Percentiles rank a stretch among this genome's conserved stretches.
Conservation (phyloP, 2,329 filamentous ascomycete genomes). For the Rhinocladiella mackenziei region DNA sequence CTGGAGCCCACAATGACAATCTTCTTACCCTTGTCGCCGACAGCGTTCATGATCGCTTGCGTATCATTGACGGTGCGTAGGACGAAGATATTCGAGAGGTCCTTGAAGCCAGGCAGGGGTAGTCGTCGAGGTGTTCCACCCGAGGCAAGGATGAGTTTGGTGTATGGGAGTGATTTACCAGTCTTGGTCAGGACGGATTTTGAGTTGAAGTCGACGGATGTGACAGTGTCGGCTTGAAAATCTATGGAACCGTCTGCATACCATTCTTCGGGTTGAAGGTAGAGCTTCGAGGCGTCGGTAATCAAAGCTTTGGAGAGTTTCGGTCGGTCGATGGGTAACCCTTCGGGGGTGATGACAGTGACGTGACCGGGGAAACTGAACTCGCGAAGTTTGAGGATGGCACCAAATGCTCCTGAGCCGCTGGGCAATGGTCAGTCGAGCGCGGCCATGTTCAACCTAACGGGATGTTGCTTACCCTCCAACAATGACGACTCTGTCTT, state of each 20-base stretch:
- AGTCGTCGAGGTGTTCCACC: constrained; percentile 73
- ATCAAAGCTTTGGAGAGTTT: constrained; percentile 94
- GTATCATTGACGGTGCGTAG: constrained; percentile 74
- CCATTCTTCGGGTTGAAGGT: constrained; percentile 71
- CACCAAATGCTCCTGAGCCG: constrained; percentile 77
- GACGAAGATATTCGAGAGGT: constrained; percentile 80
- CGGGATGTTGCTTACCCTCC: constrained; percentile 54
- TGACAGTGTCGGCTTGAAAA: constrained; percentile 59
- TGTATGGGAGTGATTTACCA: constrained; percentile 70
- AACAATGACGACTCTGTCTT: constrained; percentile 73
- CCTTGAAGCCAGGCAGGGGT: constrained; percentile 80
- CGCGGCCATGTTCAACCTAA: constrained; percentile 4
- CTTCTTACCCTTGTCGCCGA: constrained; percentile 79
- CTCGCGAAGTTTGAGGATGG: constrained; percentile 76
- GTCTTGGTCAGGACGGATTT: constrained; percentile 72
- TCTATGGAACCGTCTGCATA: constrained; percentile 63
- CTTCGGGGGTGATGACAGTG: constrained; percentile 79
- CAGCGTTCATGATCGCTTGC: constrained; percentile 70
- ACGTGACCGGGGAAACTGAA: constrained; percentile 75
- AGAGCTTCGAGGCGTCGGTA: constrained; percentile 72
- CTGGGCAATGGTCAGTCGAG: constrained; percentile 38
- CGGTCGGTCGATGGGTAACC: constrained; percentile 84
- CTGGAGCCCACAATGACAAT: constrained; percentile 87
- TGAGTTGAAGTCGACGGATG: constrained; percentile 67
- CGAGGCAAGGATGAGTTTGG: constrained; percentile 84